Conservation (phyloP, 2,329 filamentous ascomycete species). For the Pseudogymnoascus sp. region DNA sequence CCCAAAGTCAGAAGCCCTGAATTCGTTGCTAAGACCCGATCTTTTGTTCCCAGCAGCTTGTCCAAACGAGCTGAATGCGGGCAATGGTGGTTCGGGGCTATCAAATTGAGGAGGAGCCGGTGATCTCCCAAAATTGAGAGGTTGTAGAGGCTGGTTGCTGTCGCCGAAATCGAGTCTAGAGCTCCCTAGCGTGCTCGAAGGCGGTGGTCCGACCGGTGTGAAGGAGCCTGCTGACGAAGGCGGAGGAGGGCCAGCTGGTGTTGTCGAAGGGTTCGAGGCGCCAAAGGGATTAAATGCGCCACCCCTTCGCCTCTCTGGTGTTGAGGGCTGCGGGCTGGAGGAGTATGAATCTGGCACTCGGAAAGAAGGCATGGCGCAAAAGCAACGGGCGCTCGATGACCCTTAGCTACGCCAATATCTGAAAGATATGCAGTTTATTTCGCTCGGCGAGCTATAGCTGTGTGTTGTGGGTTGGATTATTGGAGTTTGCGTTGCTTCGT, state of each 20-base stretch:
- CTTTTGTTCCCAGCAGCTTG: slow-evolving; percentile 28
- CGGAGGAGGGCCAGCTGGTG: slow-evolving; percentile 46
- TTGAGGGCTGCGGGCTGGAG: slow-evolving; percentile 28
- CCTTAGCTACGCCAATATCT: slow-evolving; percentile 5
- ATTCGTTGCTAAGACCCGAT: slow-evolving; percentile 42
- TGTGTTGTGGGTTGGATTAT: neutral
- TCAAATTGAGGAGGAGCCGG: slow-evolving; percentile 17
- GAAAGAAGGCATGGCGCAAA: slow-evolving; percentile 13
- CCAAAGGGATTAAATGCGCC: slow-evolving; percentile 22
- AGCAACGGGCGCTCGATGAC: neutral
- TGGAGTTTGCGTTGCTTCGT: neutral
- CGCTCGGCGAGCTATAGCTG: neutral
- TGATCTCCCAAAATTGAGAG: slow-evolving; percentile 28
- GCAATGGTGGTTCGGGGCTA: slow-evolving; percentile 19
- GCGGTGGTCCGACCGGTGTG: slow-evolving; percentile 45
- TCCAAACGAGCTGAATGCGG: slow-evolving; percentile 15
- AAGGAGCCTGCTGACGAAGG: slow-evolving; percentile 45
- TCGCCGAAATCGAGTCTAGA: slow-evolving; percentile 34
- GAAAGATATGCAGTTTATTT: neutral
- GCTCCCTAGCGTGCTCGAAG: slow-evolving; percentile 41
- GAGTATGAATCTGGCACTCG: slow-evolving; percentile 21
- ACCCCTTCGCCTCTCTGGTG: slow-evolving; percentile 26
- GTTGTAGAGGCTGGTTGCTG: slow-evolving; percentile 24
- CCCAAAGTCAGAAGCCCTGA: slow-evolving; percentile 25
- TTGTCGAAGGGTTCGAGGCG: slow-evolving; percentile 40